Base-by-base conservation (phyloP, 2,329 filamentous ascomycete genomes). In the Periconia sp. region DNA sequence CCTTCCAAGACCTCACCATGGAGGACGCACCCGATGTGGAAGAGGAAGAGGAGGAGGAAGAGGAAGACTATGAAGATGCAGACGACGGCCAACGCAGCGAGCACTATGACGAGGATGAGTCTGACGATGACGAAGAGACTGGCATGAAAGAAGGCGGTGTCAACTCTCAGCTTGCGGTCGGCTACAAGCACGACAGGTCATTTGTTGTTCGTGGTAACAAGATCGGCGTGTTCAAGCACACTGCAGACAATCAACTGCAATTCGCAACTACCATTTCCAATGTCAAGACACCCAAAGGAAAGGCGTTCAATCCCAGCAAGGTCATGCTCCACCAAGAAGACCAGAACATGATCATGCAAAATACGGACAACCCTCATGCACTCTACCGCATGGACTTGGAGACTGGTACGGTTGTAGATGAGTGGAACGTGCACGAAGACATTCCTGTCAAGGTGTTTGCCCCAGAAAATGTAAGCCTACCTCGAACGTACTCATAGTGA, bases 221-320 rank as follows among this genome's bases (percentile, higher is more conserved):
- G 80, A 99, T 99, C 68, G 94, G 94, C 40, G 94, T 99, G 28
- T 99, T 99, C 81, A 97, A 95, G 71, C 94, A 99, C 65, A 96
- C 91, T 0, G 79, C 85, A 1, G 89, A 95, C 73, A 95, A 97
- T 68, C 86, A 92, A 54, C 81, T 99, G 12, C 89, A 97, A 67
- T 99, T 97, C 70, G 90, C 90, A 10, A 99, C 94, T 47, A 97
- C 92, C 54, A 99, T 99, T 61, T 96, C 90, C 48, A 96, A 95
- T 72, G 89, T 99, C 36, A 86, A 91, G 68, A 96, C 92, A 0
- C 89, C 92, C 2, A 82, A 83, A 31, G 94, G 94, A 59, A 68
- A 68, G 39, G 78, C 92, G 0, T 96, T 99, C 76, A 92, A 87
- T 49, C 94, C 94, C 5, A 95, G 89, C 75, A 99, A 96, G 76